Evolutionary conservation across 345 rosid species (phyloP), one percentile per base, ranked within the genome.

Genomic region (Populus ilicifolia): DNA sequence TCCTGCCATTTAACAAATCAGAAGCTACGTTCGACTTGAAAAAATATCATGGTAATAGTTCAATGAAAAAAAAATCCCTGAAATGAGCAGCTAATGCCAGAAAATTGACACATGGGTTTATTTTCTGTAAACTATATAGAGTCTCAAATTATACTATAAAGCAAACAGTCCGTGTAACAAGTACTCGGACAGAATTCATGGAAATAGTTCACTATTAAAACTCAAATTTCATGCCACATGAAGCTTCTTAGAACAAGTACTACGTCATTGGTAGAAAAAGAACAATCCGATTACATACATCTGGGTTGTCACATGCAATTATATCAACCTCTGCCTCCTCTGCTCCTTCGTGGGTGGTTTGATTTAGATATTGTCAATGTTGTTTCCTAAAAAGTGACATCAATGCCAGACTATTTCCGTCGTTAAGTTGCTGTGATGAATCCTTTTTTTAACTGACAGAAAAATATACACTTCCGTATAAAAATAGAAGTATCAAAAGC

Each of bases 301-400:
- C 85, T 8, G 92, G 92, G 80, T 96, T 96, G 84, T 96, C 98
- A 56, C 99, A 96, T 0, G 98, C 99, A 46, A 96, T 81, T 97
- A 96, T 96, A 87, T 93, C 99, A 72, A 92, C 98, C 5, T 98
- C 36, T 33, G 36, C 36, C 36, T 33, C 36, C 36, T 5, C 4
- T 33, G 36, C 36, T 33, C 36, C 36, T 33, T 33, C 80, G 44
- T 44, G 29, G 52, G 81, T 8, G 35, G 8, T 38, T 13, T 17
- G 50, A 52, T 67, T 69, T 35, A 54, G 61, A 68, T 17, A 69
- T 29, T 66, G 16, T 30, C 38, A 67, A 43, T 52, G 9, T 20
- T 6, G n/a, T 52, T 52, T 20, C 69, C 61, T 14, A 30, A 25
- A 5, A 71, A 35, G 3, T 18, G 8, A 23, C 4, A 73, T 29